A percentile compares a stretch with the other conserved stretches of the same genome.
Evolutionary conservation across 805 yeast genomes (phyloP).

Genomic region (Candida tammaniensis): DNA sequence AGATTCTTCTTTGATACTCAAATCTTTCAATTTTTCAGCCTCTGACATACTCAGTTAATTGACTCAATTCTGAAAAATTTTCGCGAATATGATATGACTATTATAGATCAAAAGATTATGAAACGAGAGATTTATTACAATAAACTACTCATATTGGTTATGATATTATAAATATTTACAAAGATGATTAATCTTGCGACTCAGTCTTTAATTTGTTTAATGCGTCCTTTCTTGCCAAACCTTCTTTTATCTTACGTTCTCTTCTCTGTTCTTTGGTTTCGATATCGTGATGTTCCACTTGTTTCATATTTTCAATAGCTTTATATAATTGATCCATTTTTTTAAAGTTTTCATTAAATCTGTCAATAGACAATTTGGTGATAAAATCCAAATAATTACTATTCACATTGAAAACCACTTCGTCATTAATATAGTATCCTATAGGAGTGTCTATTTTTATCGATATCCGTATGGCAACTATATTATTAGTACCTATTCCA

Average conservation of each 20-base stretch:
- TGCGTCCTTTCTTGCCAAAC: constrained; percentile 35
- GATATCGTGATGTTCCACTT: constrained; percentile 1
- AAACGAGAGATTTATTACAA: too few species aligned
- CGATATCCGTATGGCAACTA: constrained; percentile 76
- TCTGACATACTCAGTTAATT: constrained; percentile 15
- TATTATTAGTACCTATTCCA: constrained; percentile 76
- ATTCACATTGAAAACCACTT: constrained; percentile 45
- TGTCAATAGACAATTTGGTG: constrained; percentile 53
- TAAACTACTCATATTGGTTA: too few species aligned
- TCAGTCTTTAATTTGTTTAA: constrained; percentile 12
- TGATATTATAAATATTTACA: not conserved
- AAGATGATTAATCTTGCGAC: not conserved
- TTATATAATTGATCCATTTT: constrained; percentile 50
- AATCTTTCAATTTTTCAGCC: constrained; percentile 21
- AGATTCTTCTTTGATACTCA: constrained; percentile 12
- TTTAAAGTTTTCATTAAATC: constrained; percentile 63
- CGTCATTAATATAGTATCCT: constrained; percentile 46
- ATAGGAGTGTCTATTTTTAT: constrained; percentile 76
- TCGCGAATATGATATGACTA: too few species aligned
- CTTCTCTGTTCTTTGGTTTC: constrained; percentile 62
- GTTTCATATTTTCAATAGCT: constrained; percentile 35
- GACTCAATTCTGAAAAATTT: constrained; percentile 7
- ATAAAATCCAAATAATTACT: constrained; percentile 49
- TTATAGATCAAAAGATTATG: too few species aligned
- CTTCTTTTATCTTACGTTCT: constrained; percentile 52